phyloP scores from a whole-genome alignment of 192 early-diverging fungal species.

The Gigaspora rosea region DNA sequence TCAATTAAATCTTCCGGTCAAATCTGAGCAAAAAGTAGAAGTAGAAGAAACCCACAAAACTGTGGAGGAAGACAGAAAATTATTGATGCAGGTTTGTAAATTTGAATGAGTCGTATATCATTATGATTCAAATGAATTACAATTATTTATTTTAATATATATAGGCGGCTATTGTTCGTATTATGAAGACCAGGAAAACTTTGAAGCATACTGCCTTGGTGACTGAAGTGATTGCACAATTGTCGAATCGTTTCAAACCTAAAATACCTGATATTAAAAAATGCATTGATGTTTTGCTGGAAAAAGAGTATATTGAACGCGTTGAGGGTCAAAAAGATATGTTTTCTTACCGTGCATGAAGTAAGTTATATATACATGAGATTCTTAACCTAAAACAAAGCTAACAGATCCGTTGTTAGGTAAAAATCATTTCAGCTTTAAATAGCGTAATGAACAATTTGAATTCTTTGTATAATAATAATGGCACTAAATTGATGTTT shows the following conservation, averaged over 20 bases:
- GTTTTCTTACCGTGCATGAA: conserved; percentile 76
- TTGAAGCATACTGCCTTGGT: conserved; percentile 85
- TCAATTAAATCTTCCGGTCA: conserved; percentile 83
- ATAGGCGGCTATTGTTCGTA: conserved; percentile 94
- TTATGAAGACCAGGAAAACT: conserved; percentile 97
- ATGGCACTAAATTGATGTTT: too few relatives aligned
- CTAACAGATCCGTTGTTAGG: too few relatives aligned
- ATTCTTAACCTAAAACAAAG: too few relatives aligned
- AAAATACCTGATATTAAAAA: conserved; percentile 92
- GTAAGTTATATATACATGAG: background rate
- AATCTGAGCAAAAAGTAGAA: conserved; percentile 90
- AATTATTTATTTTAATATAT: too few relatives aligned
- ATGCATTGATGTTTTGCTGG: conserved; percentile 91
- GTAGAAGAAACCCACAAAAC: conserved; percentile 89
- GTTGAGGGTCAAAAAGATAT: conserved; percentile 78
- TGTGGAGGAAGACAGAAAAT: conserved; percentile 89
- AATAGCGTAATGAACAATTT: too few relatives aligned
- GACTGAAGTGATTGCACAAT: conserved; percentile 85
- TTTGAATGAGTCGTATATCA: background rate
- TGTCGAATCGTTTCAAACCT: conserved; percentile 88
- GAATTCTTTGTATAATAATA: too few relatives aligned
- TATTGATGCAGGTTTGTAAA: conserved; percentile 80
- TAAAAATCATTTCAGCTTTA: too few relatives aligned
- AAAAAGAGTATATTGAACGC: conserved; percentile 92
- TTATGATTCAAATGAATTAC: background rate